Evolutionary conservation across 1,284 basidiomycete genomes (phyloP), one percentile per base, ranked within the genome.

Genomic region (Puccinia sorghi): DNA sequence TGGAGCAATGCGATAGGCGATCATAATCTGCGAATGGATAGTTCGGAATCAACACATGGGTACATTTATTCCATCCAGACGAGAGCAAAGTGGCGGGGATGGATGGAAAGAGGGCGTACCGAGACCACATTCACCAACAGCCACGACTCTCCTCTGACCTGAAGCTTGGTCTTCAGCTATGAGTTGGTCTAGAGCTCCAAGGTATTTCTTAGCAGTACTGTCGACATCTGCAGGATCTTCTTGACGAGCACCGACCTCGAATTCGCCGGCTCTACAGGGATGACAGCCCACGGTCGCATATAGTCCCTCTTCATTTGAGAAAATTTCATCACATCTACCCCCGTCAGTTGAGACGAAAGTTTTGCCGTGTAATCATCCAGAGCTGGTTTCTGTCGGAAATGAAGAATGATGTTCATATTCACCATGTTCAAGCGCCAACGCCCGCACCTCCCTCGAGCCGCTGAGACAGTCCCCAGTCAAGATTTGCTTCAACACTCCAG

Each of bases 81-180:
- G n/a, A 56, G 20, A 8, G 13, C 43, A 41, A 50, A 59, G 50
- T 12, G 3, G 15, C 63, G 50, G 8, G 3, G 15, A 64, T 70
- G 81, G 32, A 39, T 61, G 56, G 8, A 43, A 9, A 3, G n/a
- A 43, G 11, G 32, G 15, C 86, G 57, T 81, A 92, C 91, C 91
- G 50, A 95, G 85, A 12, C 93, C 93, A 81, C 93, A 93, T 85
- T 95, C 93, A 20, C 93, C 93, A 1, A 95, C 85, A 0, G 92
- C 92, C 9, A 93, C 90, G 20, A 89, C 89, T 70, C 90, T 86
- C 3, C 37, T 32, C n/a, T 48, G 37, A 43, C 41, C 64, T 32
- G 52, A 59, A 12, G 37, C 41, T 77, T 59, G 64, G 67, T 77
- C 74, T 27, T 46, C 22, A 25, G 61, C 43, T 27, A 77, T 77